Evolutionary conservation across 2,329 filamentous ascomycete genomes (phyloP), one percentile per base, ranked within the genome.

Genomic region (Fusarium temperatum): DNA sequence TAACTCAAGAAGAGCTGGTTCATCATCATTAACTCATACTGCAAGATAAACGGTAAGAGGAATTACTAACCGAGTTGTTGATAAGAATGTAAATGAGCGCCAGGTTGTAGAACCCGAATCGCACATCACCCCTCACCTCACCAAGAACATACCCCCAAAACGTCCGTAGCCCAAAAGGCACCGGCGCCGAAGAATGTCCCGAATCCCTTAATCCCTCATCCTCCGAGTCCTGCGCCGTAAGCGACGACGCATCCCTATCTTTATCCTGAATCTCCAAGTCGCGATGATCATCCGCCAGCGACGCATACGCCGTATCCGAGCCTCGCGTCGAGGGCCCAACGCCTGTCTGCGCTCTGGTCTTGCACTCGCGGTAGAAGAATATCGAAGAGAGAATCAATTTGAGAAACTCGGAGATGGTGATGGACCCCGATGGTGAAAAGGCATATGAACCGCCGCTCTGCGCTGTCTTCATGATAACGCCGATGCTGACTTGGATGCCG

Each of bases 41-140:
- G 0, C 1, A 22, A 22, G 3, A 0, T 11, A 5, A 0, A 28
- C 6, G 12, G 1, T 2, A 7, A 14, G 5, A 26, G 3, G 2
- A 18, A 3, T 2, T 9, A 26, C 54, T 45, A 0, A 58, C 55
- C 30, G 55, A 58, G 10, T 58, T 58, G 4, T 58, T 58, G 11
- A 58, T 58, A 7, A 58, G 55, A n/a, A 58, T 58, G 20, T 58
- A 58, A n/a, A 58, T 32, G 18, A 58, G 55, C 10, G 55, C 39
- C 14, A 58, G 7, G n/a, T 58, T 58, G 8, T 58, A 48, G 20
- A 58, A 58, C 2, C 55, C 55, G 4, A 58, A 48, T 2, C 55
- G 15, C n/a, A 58, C 55, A n/a, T 58, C 55, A 12, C 26, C 15
- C 4, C 55, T 58, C 14, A 58, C 55, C 30, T 58, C 55, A 36